phyloP scores from a whole-genome alignment of 768 basidiomycete species.

The Lactarius vividus region DNA sequence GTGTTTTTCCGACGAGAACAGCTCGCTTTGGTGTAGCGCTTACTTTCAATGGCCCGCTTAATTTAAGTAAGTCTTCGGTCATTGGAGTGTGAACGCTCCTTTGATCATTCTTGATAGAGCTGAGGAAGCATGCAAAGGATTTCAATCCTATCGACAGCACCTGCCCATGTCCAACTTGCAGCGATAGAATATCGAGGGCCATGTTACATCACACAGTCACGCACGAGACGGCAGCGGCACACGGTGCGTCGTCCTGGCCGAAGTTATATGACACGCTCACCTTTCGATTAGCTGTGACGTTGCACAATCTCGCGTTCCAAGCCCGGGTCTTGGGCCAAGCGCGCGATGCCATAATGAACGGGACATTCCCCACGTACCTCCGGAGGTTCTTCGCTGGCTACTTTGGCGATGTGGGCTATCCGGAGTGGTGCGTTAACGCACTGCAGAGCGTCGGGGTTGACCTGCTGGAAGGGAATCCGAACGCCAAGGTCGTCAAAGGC shows the following conservation, averaged over 20 bases:
- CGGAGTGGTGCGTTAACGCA: conserved; percentile 87
- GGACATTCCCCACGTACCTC: conserved; percentile 76
- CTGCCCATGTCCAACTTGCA: conserved; percentile 89
- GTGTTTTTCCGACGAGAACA: conserved; percentile 90
- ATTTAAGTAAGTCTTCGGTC: conserved; percentile 56
- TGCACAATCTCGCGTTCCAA: conserved; percentile 84
- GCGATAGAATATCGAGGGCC: conserved; percentile 62
- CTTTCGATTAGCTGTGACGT: conserved; percentile 58
- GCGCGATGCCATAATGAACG: conserved; percentile 74
- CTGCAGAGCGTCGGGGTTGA: conserved; percentile 81
- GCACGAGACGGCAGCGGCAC: conserved; percentile 82
- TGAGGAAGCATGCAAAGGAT: conserved; percentile 69
- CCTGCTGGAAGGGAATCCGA: conserved; percentile 53
- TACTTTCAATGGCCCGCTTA: conserved; percentile 77
- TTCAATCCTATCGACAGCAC: conserved; percentile 67
- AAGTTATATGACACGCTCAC: conserved; percentile 14
- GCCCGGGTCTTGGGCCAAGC: conserved; percentile 85
- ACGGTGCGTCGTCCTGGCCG: conserved; percentile 47
- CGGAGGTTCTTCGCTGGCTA: conserved; percentile 73
- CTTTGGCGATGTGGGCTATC: conserved; percentile 75
- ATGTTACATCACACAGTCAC: conserved; percentile 73
- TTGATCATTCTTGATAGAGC: conserved; percentile 39
- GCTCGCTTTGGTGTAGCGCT: conserved; percentile 89
- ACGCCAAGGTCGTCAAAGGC: conserved; percentile 54
- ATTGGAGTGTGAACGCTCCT: neutral